A percentile compares a stretch with the other conserved stretches of the same genome.
These are phyloP conservation scores for Vanderwaltozyma polyspora DNA, from an alignment of 805 yeast genomes.

Conservation along the genomic window DNA sequence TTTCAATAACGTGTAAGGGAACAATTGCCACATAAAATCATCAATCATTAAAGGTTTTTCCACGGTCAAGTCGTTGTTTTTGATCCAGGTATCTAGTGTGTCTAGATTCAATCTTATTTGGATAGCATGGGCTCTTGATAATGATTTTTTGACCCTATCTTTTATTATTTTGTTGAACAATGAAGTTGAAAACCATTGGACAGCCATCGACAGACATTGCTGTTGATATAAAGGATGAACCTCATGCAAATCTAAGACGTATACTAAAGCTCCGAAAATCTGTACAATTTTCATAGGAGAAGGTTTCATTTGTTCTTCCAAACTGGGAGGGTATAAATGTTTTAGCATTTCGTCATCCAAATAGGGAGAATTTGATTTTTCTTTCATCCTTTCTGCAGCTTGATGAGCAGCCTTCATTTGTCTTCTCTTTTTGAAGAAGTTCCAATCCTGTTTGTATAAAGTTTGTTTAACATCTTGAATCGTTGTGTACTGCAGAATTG, in stretches of 20 bases:
- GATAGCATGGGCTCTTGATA: slow-evolving; percentile 75
- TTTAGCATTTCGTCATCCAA: slow-evolving; percentile 64
- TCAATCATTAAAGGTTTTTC: slow-evolving; percentile 29
- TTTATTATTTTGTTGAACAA: slow-evolving; percentile 64
- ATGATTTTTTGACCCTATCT: slow-evolving; percentile 49
- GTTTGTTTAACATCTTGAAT: slow-evolving; percentile 74
- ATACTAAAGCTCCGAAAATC: slow-evolving; percentile 76
- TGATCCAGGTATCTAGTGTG: slow-evolving; percentile 85
- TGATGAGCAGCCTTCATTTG: slow-evolving; percentile 21
- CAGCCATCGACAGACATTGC: slow-evolving; percentile 66
- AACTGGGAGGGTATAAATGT: slow-evolving; percentile 77
- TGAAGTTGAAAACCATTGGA: slow-evolving; percentile 64
- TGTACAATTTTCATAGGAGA: slow-evolving; percentile 82
- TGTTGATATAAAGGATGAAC: slow-evolving; percentile 69
- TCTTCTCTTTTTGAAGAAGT: slow-evolving; percentile 37
- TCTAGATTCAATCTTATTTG: slow-evolving; percentile 83
- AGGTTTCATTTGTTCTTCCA: slow-evolving; percentile 69
- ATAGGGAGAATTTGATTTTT: slow-evolving; percentile 1
- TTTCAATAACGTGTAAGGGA: slow-evolving; percentile 29
- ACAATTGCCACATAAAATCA: slow-evolving; percentile 28
- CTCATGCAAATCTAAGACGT: slow-evolving; percentile 71
- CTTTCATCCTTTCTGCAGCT: slow-evolving; percentile 4
- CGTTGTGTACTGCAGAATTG: slow-evolving; percentile 64
- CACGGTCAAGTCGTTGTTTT: slow-evolving; percentile 30
- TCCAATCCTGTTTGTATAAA: slow-evolving; percentile 66